Conservation (phyloP, 805 yeast species). For the Wickerhamomyces chambardii region DNA sequence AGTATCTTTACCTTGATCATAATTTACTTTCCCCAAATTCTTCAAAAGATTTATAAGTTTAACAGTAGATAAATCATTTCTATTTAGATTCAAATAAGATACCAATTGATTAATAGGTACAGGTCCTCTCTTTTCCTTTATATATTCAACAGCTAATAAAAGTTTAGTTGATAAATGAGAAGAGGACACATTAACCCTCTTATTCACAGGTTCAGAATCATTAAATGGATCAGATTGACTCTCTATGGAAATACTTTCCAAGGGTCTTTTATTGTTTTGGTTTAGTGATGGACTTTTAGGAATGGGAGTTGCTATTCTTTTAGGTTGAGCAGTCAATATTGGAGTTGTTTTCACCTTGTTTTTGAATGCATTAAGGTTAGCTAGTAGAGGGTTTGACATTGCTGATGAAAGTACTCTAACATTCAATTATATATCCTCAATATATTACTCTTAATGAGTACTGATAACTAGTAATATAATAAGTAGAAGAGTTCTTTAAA, state of each 20-base stretch:
- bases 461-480: too few species aligned
- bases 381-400: conserved; percentile 32
- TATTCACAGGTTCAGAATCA: background rate
- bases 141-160: conserved; percentile 84
- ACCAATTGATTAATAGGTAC: conserved; percentile 58
- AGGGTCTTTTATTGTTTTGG: conserved; percentile 12
- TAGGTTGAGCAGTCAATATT: conserved; percentile 24
- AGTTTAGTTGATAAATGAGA: conserved; percentile 79
- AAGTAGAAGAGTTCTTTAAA: too few species aligned
- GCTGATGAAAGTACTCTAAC: too few species aligned
- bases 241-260: conserved; percentile 13
- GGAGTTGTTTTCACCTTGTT: conserved; percentile 52
- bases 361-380: conserved; percentile 58
- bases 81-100: conserved; percentile 44
- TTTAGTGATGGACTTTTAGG: conserved; percentile 3
- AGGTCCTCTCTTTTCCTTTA: conserved; percentile 63
- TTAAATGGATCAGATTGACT: too few species aligned
- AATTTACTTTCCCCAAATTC: conserved; percentile 70
- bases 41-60: conserved; percentile 65
- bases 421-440: too few species aligned
- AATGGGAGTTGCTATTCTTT: conserved; percentile 16
- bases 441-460: too few species aligned
- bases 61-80: conserved; percentile 39
- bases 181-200: conserved; percentile 6
- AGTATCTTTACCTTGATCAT: conserved; percentile 50